Evolutionary conservation across 140 eudicot genomes (phyloP).

Genomic region (Erigeron philadelphicus): DNA sequence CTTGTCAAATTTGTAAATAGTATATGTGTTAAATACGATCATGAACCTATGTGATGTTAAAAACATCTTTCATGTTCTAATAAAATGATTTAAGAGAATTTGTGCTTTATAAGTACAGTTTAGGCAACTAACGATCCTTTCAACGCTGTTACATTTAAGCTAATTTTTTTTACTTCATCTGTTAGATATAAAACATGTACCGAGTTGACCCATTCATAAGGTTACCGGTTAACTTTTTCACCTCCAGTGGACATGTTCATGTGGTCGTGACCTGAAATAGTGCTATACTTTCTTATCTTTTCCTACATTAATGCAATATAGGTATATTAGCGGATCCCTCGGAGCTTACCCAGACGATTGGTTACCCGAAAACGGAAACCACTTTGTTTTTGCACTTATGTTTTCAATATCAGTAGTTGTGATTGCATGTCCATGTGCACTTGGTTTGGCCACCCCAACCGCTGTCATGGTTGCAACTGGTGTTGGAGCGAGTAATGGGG

Average conservation of each 20-base stretch:
- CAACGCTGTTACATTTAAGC: not conserved
- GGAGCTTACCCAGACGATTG: slow-evolving; percentile 79
- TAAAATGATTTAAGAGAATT: not conserved
- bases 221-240: slow-evolving; percentile 2
- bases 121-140: not conserved
- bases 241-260: slow-evolving; percentile 1
- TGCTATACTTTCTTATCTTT: slow-evolving; percentile 2
- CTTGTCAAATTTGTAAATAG: not conserved
- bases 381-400: slow-evolving; percentile 92
- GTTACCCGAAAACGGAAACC: slow-evolving; percentile 82
- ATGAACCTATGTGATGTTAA: too few relatives aligned
- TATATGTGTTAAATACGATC: too few relatives aligned
- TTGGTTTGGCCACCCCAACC: slow-evolving; percentile 97
- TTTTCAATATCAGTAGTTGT: slow-evolving; percentile 93
- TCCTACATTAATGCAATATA: slow-evolving; percentile 19
- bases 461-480: slow-evolving; percentile 99
- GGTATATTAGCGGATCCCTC: slow-evolving; percentile 76
- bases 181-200: not conserved
- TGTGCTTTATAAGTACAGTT: not conserved
- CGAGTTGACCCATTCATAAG: not conserved
- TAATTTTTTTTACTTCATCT: not conserved
- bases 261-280: not conserved
- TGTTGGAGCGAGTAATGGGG: slow-evolving; percentile 94
- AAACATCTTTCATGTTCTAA: not conserved
- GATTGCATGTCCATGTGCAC: slow-evolving; percentile 98